Evolutionary conservation across 2,329 filamentous ascomycete genomes (phyloP).

Genomic region (Alternaria solani): DNA sequence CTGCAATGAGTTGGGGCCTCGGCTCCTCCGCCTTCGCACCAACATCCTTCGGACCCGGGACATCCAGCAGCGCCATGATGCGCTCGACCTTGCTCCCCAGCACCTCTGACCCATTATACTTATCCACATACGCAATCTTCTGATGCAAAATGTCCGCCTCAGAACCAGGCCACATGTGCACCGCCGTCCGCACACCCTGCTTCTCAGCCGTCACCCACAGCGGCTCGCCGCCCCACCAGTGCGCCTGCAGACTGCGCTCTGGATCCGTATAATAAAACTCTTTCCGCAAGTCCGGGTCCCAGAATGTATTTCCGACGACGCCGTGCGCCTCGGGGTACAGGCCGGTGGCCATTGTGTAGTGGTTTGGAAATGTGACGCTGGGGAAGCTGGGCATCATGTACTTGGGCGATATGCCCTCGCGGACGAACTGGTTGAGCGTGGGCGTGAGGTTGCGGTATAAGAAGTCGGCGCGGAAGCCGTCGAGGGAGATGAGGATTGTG

Average conservation of each 20-base stretch:
- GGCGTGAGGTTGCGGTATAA: conserved; percentile 84
- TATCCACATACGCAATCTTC: conserved; percentile 82
- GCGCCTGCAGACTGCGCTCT: conserved; percentile 75
- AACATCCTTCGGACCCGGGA: conserved; percentile 73
- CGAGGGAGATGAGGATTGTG: conserved; percentile 90
- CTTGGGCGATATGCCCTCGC: conserved; percentile 83
- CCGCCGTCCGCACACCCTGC: conserved; percentile 77
- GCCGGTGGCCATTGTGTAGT: conserved; percentile 92
- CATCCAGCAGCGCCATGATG: conserved; percentile 83
- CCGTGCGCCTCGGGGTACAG: conserved; percentile 93
- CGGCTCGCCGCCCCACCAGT: conserved; percentile 96
- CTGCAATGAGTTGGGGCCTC: conserved; percentile 89
- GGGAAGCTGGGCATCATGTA: conserved; percentile 97
- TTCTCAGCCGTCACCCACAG: conserved; percentile 93
- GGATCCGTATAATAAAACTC: conserved; percentile 91
- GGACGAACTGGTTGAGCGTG: conserved; percentile 77
- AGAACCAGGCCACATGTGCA: conserved; percentile 99
- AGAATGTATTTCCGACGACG: conserved; percentile 93
- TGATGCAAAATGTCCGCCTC: conserved; percentile 82
- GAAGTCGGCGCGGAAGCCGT: conserved; percentile 96
- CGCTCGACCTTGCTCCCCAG: conserved; percentile 79
- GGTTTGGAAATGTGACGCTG: conserved; percentile 93
- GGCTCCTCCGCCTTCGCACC: conserved; percentile 58
- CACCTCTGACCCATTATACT: conserved; percentile 79
- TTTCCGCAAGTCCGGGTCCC: conserved; percentile 77